Evolutionary conservation across 805 yeast species (phyloP).

Genomic region (Yarrowia phangngaensis): DNA sequence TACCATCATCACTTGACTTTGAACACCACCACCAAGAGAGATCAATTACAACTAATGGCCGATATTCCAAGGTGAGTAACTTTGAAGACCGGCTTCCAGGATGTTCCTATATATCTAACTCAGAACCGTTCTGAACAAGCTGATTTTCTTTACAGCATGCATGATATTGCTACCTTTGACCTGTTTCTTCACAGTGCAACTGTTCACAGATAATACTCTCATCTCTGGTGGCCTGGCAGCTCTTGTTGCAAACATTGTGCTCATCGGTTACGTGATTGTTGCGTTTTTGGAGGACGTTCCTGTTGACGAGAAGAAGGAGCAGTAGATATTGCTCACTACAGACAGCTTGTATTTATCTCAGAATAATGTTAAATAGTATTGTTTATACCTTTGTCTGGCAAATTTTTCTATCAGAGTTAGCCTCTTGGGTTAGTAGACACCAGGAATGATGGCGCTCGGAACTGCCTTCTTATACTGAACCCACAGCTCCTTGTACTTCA

Average conservation of each 20-base stretch:
- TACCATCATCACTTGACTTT: slow-evolving; percentile 2
- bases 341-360: not conserved
- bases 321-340: slow-evolving; percentile 1
- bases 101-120: slow-evolving; percentile 22
- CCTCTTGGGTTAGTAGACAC: slow-evolving; percentile 55
- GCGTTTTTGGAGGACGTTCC: slow-evolving; percentile 61
- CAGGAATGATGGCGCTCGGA: slow-evolving; percentile 89
- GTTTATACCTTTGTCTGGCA: slow-evolving; percentile 4
- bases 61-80: slow-evolving; percentile 13
- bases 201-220: slow-evolving; percentile 47
- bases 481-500: slow-evolving; percentile 86
- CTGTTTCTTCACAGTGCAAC: slow-evolving; percentile 52
- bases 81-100: not conserved
- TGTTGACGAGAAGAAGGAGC: slow-evolving; percentile 31
- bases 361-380: slow-evolving; percentile 19
- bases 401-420: not conserved
- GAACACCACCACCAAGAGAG: not conserved
- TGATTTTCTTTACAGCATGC: slow-evolving; percentile 63
- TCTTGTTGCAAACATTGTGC: slow-evolving; percentile 61
- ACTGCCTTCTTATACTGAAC: slow-evolving; percentile 71
- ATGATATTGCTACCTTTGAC: slow-evolving; percentile 63
- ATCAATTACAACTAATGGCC: slow-evolving; percentile 5
- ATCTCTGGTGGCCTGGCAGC: slow-evolving; percentile 74
- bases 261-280: slow-evolving; percentile 61
- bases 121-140: slow-evolving; percentile 44